Base-by-base conservation (phyloP, 2,329 filamentous ascomycete species). In the Paecilomyces niveus region DNA sequence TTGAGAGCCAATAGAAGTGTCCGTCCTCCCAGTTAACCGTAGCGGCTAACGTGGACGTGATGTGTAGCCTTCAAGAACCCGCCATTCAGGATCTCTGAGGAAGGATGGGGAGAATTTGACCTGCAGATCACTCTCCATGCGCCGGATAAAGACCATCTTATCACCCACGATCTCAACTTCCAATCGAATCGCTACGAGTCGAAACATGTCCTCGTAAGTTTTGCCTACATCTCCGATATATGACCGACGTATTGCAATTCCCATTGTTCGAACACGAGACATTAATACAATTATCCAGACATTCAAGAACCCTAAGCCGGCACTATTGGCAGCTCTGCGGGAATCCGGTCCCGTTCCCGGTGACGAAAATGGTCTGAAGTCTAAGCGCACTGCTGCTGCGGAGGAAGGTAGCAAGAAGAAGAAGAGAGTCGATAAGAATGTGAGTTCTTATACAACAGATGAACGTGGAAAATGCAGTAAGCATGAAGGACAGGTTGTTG, bases 31-130 rank as follows among this genome's bases (percentile, higher is more conserved):
- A n/a, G 11, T 22, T 5, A 45, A n/a, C 22, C 1, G 21, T 18
- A 32, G 8, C 9, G 29, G 24, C 61, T 68, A 53, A 73, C 59
- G 29, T 59, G 13, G 33, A 4, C 32, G 26, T 22, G 22, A 31
- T 53, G 21, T 13, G 56, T 65, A 94, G 90, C 85, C 24, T 89
- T 96, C 79, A 88, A 87, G 70, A 87, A 89, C 64, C 85, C 92
- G 0, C 94, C 94, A 0, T 99, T 97, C 79, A 83, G 83, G 64
- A 96, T 96, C 75, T 81, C 86, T 63, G 96, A 99, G 76, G 90
- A 97, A 77, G 94, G 94, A 66, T 99, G 94, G 94, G 94, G 94
- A 70, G 94, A 97, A 78, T 99, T 99, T 73, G 94, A 97, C 72
- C 93, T 99, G 86, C 82, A 81, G 54, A 94, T 97, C 69, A 85